Evolutionary conservation across 1,284 basidiomycete species (phyloP).

Genomic region (Cryptococcus sp.): DNA sequence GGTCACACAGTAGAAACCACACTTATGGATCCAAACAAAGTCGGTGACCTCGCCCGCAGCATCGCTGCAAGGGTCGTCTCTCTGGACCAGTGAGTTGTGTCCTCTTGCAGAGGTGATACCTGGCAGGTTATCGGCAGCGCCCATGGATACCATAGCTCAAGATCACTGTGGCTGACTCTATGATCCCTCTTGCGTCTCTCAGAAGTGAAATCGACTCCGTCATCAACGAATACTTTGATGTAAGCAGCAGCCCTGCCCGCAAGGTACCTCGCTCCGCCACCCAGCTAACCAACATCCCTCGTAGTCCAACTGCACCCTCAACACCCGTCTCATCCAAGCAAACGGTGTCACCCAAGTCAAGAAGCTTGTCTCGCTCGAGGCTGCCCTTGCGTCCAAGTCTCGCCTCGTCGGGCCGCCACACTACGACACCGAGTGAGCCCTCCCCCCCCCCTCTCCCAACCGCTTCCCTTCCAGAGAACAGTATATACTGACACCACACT

Average conservation of each 20-base stretch:
- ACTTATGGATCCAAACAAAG: constrained; percentile 27
- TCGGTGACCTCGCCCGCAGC: constrained; percentile 20
- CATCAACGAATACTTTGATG: constrained; percentile 38
- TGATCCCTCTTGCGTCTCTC: constrained; percentile 1
- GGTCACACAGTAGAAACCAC: constrained; percentile 2
- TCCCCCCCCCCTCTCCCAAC: neutral
- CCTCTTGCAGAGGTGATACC: neutral
- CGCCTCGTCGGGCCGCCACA: constrained; percentile 24
- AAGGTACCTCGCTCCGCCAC: neutral
- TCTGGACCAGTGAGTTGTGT: constrained; percentile 35
- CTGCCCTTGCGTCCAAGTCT: constrained; percentile 16
- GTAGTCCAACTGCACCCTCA: constrained; percentile 28
- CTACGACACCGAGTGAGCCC: constrained; percentile 33
- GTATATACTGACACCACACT: neutral
- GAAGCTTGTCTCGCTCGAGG: constrained; percentile 28
- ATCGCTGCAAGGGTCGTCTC: constrained; percentile 30
- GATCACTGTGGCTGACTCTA: neutral
- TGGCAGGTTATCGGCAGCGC: too few relatives aligned
- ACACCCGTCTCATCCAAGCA: constrained; percentile 16
- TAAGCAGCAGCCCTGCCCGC: constrained; percentile 2
- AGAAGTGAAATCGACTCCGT: constrained; percentile 31
- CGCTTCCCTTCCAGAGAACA: too few relatives aligned
- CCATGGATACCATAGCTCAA: too few relatives aligned
- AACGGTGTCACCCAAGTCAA: constrained; percentile 31
- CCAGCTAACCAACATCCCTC: neutral